Conservation (phyloP, 2,329 filamentous ascomycete genomes). For the Zasmidium citrigriseum region DNA sequence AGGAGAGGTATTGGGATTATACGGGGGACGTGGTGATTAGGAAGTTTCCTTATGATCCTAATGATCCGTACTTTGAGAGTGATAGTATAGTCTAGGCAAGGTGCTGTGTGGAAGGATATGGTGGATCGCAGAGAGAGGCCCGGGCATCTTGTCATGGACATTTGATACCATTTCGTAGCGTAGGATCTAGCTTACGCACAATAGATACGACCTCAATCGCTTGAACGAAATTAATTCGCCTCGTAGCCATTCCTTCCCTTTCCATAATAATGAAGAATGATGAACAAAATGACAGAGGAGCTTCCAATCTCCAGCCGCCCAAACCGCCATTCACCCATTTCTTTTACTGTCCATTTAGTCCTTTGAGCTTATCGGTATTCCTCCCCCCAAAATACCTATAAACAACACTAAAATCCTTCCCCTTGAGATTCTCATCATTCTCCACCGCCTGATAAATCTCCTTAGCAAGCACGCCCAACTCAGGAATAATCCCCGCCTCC, state of each 20-base stretch:
- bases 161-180: not conserved
- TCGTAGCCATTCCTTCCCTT: too few species aligned
- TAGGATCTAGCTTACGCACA: not conserved
- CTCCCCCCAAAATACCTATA: conserved; percentile 52
- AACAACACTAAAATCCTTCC: conserved; percentile 53
- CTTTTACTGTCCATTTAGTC: conserved; percentile 2
- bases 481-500: conserved; percentile 46
- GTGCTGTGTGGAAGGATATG: not conserved
- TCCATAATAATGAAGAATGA: too few species aligned
- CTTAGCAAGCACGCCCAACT: conserved; percentile 47
- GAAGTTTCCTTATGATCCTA: conserved; percentile 39
- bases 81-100: conserved; percentile 6
- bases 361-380: conserved; percentile 34
- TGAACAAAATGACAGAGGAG: too few species aligned
- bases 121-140: too few species aligned
- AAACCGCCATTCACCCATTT: not conserved
- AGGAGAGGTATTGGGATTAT: conserved; percentile 33
- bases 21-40: conserved; percentile 39
- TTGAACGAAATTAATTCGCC: too few species aligned
- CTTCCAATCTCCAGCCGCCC: not conserved
- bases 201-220: not conserved
- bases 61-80: conserved; percentile 3
- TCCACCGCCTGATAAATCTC: conserved; percentile 49
- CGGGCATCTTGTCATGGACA: not conserved
- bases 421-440: conserved; percentile 45